Evolutionary conservation across 768 basidiomycete genomes (phyloP), one percentile per base, ranked within the genome.

Genomic region (Chalciporus pseudorubinellus): DNA sequence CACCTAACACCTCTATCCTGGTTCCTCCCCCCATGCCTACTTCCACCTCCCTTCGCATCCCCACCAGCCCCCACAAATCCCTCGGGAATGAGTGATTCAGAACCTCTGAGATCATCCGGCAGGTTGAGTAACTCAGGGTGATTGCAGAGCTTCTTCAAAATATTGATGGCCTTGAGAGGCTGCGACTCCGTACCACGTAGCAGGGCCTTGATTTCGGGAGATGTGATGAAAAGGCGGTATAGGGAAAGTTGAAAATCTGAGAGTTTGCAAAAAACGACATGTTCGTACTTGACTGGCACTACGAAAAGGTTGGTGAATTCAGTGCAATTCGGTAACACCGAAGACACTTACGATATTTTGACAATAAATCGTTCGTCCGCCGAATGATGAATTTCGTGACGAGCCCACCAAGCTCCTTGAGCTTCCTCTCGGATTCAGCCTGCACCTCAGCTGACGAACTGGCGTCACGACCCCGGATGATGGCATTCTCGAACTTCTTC

Each of bases 211-310:
- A 95, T 95, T 63, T 92, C 92, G 7, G 92, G 92, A 2, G 93
- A 95, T 3, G 85, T 86, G 55, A 95, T 95, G 64, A 98, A 98
- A 26, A 91, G 77, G 43, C 85, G 84, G 65, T 98, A 98, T 3
- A 98, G 74, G 7, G 89, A 74, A 13, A 91, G 72, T 60, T 98
- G 94, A 59, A 97, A 84, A 14, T 85, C 76, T 2, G 91, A 92
- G 4, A 90, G 79, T 38, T 82, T 78, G 66, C 94, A 98, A 70
- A 97, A 98, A 0, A 98, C 94, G 54, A 98, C 89, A 53, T 98
- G 93, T 67, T 98, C 97, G 72, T 98, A 98, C 69, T 99, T 99
- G 72, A 99, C 92, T 9, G 97, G 97, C 24, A 99, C 95, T 98
- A 61, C 2, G 46, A 24, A 39, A 56, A 31, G 50, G 49, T 58